Base-by-base conservation (phyloP, 371 early-diverging fungal genomes). In the Lichtheimia ornata region DNA sequence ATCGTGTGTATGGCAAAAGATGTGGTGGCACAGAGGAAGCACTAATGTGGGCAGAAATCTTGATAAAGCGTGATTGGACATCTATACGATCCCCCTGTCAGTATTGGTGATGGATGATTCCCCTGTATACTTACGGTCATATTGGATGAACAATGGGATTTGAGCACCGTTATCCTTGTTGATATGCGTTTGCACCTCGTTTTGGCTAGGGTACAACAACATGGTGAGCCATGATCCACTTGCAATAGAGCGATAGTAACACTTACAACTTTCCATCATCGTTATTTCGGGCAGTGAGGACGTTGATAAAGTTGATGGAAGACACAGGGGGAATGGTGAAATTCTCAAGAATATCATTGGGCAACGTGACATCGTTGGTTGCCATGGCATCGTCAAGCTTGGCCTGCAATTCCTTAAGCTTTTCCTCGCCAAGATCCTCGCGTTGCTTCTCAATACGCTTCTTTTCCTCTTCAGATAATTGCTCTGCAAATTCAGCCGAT, bases 71-170 rank as follows among this genome's bases (percentile, higher is more conserved):
- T 0, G 88, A 87, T 27, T 82, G 79, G 52, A 87, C 78, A 56
- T 86, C 87, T 87, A 64, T 51, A 28, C 13, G 15, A 55, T 27
- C 20, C 24, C 27, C 24, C 3, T 41, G 17, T 47, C 1, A 47
- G 17, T 5, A 13, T n/a, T n/a, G 2, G 17, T 11, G 53, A 49
- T 24, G 27, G 35, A 51, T 28, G 20, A 27, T 9, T 35, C 9
- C 6, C 11, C 9, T 35, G 11, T 22, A 24, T 2, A 77, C 82
- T 62, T 81, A 85, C 86, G 84, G 55, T 86, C 87, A 64, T 70
- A 86, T 61, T 88, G 87, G 41, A 87, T 82, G 65, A 85, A 86
- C 41, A 84, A 69, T 45, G 88, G 88, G 1, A 87, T 53, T n/a
- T 81, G 63, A 14, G 71, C 74, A n/a, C 43, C 22, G 40, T 69